Evolutionary conservation across 1,284 basidiomycete species (phyloP).

Genomic region (Fomitopsis schrenkii): DNA sequence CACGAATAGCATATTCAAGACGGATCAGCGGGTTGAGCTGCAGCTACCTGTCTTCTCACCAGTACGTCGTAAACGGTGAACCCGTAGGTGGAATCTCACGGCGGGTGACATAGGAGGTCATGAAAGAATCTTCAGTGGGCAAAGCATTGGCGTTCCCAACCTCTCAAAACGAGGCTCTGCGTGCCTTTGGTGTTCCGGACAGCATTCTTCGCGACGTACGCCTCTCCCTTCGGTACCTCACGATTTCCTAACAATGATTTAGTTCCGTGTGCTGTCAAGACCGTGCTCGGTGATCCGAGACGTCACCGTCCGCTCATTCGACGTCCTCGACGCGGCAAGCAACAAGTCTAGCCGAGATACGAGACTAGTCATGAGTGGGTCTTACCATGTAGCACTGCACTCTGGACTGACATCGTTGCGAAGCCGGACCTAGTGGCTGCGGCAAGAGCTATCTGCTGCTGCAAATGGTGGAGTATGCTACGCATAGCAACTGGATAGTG

Average conservation of each 20-base stretch:
- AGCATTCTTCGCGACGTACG: slow-evolving; percentile 62
- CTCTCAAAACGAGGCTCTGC: slow-evolving; percentile 45
- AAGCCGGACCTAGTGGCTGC: slow-evolving; percentile 74
- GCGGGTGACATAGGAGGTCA: slow-evolving; percentile 26
- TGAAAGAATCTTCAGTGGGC: slow-evolving; percentile 35
- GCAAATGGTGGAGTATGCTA: slow-evolving; percentile 76
- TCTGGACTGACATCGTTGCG: neutral
- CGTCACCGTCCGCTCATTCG: slow-evolving; percentile 49
- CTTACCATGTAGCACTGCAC: neutral
- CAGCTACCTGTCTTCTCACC: slow-evolving; percentile 36
- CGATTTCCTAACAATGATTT: neutral
- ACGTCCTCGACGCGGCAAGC: slow-evolving; percentile 45
- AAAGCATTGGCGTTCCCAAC: slow-evolving; percentile 39
- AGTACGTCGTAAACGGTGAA: slow-evolving; percentile 26
- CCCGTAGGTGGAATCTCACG: neutral
- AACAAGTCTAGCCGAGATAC: slow-evolving; percentile 40
- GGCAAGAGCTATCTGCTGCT: slow-evolving; percentile 85
- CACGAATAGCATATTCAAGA: slow-evolving; percentile 32
- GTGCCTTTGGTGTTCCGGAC: slow-evolving; percentile 63
- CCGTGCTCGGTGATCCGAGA: slow-evolving; percentile 67
- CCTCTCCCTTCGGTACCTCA: slow-evolving; percentile 3
- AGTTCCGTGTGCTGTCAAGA: slow-evolving; percentile 65
- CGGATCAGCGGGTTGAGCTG: slow-evolving; percentile 25
- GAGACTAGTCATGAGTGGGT: slow-evolving; percentile 61
- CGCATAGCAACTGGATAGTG: slow-evolving; percentile 76